Percentiles rank a stretch among this genome's conserved stretches.
These are phyloP conservation scores for Stephania yunnanensis DNA, from an alignment of 164 flowering plant genomes.

Conservation along the genomic window DNA sequence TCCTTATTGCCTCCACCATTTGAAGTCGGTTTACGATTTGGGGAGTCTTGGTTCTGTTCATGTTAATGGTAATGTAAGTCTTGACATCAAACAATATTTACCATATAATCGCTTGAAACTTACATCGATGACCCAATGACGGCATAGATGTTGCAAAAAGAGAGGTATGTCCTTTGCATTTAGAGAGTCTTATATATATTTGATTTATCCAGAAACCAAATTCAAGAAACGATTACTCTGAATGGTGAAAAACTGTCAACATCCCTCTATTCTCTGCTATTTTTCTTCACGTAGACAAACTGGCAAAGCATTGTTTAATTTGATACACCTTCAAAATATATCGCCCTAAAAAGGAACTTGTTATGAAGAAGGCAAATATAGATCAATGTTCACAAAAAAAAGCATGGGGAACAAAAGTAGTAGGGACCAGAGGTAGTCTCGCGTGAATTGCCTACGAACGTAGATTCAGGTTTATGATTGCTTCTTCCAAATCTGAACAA, in stretches of 20 bases:
- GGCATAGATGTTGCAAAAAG: slow-evolving; percentile 55
- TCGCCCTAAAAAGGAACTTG: background rate
- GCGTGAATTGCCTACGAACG: background rate
- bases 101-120: slow-evolving; percentile 52
- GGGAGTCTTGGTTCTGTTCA: slow-evolving; percentile 7
- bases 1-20: slow-evolving; percentile 8
- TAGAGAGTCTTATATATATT: background rate
- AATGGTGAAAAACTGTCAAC: background rate
- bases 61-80: slow-evolving; percentile 17
- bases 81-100: slow-evolving; percentile 18
- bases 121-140: slow-evolving; percentile 33
- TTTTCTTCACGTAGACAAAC: too few species aligned
- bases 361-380: too few species aligned
- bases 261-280: background rate
- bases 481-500: too few species aligned
- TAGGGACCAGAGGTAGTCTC: background rate
- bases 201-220: background rate
- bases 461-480: too few species aligned
- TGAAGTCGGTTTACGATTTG: slow-evolving; percentile 1
- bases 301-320: background rate
- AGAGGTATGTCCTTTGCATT: slow-evolving; percentile 47
- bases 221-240: background rate
- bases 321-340: background rate
- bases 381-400: background rate
- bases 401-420: background rate